phyloP scores from a whole-genome alignment of 805 yeast genomes.

The Nakazawaea ambrosiae region DNA sequence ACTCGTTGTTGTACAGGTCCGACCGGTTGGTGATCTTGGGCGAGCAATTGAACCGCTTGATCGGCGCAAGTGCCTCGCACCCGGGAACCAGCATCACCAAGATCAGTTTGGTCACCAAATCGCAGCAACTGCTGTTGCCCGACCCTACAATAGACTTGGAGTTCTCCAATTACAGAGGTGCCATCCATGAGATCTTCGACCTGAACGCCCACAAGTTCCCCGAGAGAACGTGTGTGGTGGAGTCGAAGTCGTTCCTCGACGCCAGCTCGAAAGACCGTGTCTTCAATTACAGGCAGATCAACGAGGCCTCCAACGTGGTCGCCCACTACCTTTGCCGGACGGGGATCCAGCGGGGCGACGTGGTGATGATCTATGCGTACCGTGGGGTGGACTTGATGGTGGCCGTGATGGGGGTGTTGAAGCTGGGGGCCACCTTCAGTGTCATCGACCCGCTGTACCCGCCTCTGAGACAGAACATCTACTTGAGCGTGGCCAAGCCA shows the following conservation, averaged over 20 bases:
- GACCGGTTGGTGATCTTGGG: slow-evolving; percentile 63
- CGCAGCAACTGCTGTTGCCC: slow-evolving; percentile 61
- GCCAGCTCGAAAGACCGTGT: slow-evolving; percentile 51
- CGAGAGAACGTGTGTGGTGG: slow-evolving; percentile 85
- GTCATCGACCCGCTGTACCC: slow-evolving; percentile 99
- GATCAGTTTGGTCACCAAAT: slow-evolving; percentile 60
- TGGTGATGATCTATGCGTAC: slow-evolving; percentile 95
- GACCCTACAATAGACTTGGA: slow-evolving; percentile 84
- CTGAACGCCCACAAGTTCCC: slow-evolving; percentile 81
- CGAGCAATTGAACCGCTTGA: slow-evolving; percentile 63
- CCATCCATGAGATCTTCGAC: slow-evolving; percentile 93
- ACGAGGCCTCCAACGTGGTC: slow-evolving; percentile 87
- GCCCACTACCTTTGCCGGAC: slow-evolving; percentile 79
- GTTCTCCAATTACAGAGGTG: slow-evolving; percentile 89
- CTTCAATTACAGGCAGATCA: slow-evolving; percentile 81
- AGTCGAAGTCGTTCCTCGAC: slow-evolving; percentile 68
- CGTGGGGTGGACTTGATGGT: slow-evolving; percentile 96
- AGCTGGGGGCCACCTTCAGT: slow-evolving; percentile 98
- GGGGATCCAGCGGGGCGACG: slow-evolving; percentile 87
- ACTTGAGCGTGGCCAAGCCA: slow-evolving; percentile 90
- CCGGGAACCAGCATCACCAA: slow-evolving; percentile 44
- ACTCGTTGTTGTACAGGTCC: slow-evolving; percentile 63
- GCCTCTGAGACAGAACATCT: slow-evolving; percentile 93
- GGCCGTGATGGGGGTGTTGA: slow-evolving; percentile 95
- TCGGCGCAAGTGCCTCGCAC: slow-evolving; percentile 28